These are phyloP conservation scores for Aquilaria agallochum DNA, from an alignment of 441 rosid species.

Conservation along the genomic window DNA sequence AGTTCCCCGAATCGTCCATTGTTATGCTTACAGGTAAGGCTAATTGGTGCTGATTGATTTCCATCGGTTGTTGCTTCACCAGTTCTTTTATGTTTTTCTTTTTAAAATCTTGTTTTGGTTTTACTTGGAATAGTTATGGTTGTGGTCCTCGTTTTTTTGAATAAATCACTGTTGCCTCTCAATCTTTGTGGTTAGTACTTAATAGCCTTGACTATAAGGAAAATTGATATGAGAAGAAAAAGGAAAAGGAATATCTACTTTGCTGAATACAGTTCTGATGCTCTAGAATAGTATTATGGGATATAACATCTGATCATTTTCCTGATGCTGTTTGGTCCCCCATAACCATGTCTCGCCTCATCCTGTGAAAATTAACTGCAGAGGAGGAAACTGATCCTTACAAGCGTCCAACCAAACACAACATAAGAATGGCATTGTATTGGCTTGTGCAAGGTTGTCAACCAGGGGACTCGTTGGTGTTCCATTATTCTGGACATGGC, in stretches of 20 bases:
- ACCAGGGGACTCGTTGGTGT: constrained; percentile 63
- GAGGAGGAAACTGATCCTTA: constrained; percentile 55
- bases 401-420: constrained; percentile 45
- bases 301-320: too few species aligned
- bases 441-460: constrained; percentile 57
- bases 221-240: too few species aligned
- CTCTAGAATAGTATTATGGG: too few species aligned
- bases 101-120: not conserved
- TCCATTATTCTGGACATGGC: constrained; percentile 72
- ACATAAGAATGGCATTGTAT: constrained; percentile 49
- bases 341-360: not conserved
- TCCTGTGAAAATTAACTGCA: constrained; percentile 19
- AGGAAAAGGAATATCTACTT: too few species aligned
- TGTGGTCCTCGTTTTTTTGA: too few species aligned
- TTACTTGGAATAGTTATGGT: not conserved
- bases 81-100: not conserved
- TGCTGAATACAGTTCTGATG: not conserved
- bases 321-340: too few species aligned
- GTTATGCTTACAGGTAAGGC: constrained; percentile 49
- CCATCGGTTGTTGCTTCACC: not conserved
- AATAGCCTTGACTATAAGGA: too few species aligned
- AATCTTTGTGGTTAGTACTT: too few species aligned
- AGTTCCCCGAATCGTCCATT: constrained; percentile 57
- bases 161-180: too few species aligned
- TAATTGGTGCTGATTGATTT: not conserved